Conservation (phyloP, 768 basidiomycete genomes). For the Tephrocybe sp. region DNA sequence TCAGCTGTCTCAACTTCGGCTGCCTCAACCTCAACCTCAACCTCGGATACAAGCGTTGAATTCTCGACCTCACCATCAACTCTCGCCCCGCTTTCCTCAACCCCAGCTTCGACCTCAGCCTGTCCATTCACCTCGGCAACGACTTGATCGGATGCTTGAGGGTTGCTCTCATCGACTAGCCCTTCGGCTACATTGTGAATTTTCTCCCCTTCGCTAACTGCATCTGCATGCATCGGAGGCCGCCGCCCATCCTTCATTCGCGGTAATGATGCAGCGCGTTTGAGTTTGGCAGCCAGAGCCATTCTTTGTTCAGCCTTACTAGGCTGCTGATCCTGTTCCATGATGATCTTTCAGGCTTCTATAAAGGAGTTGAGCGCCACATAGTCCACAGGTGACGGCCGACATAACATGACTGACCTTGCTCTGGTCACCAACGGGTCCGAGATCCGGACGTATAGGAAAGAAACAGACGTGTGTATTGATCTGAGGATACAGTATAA, state of each 20-base stretch:
- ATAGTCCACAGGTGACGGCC: constrained; percentile 5
- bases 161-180: constrained; percentile 29
- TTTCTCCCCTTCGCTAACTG: constrained; percentile 81
- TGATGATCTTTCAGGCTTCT: constrained; percentile 20
- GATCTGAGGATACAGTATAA: background rate
- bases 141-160: constrained; percentile 12
- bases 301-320: constrained; percentile 75
- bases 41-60: constrained; percentile 23
- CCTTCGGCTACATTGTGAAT: constrained; percentile 38
- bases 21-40: constrained; percentile 34
- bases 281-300: constrained; percentile 85
- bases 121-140: background rate
- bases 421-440: constrained; percentile 13
- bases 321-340: constrained; percentile 51
- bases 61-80: constrained; percentile 24
- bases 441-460: constrained; percentile 4
- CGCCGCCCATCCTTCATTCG: constrained; percentile 89
- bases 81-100: constrained; percentile 2
- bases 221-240: constrained; percentile 84
- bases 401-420: constrained; percentile 14
- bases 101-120: constrained; percentile 6
- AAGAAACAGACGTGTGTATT: background rate
- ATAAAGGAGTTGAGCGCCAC: constrained; percentile 13
- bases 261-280: constrained; percentile 88
- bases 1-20: constrained; percentile 40